These are phyloP conservation scores for Paramecium tetraurelia DNA, from an alignment of 73 alveolate species.

Conservation along the genomic window DNA sequence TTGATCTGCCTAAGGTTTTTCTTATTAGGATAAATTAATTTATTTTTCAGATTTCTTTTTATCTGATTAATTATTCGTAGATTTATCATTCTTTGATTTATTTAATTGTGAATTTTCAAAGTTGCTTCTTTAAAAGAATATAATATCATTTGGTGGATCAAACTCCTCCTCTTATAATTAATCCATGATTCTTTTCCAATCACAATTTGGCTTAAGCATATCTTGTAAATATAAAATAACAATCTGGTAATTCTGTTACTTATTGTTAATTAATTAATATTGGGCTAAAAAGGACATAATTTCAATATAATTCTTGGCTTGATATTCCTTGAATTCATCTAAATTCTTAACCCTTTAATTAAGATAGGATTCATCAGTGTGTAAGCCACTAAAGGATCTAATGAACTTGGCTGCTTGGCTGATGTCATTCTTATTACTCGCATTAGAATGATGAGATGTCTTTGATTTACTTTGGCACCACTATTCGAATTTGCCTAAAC, in stretches of 20 bases:
- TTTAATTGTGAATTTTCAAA: background rate
- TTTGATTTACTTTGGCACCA: background rate
- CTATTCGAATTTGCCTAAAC: conserved; percentile 7
- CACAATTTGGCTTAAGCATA: conserved; percentile 24
- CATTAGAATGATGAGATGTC: background rate
- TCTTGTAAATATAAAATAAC: background rate
- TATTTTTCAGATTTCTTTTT: background rate
- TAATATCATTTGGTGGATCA: conserved; percentile 5
- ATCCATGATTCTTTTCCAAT: conserved; percentile 6
- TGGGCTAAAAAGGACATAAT: background rate
- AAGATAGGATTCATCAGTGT: background rate
- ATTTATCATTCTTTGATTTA: background rate
- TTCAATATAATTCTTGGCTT: background rate
- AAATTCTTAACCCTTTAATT: background rate
- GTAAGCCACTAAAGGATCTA: background rate
- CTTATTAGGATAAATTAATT: background rate
- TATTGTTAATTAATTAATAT: background rate
- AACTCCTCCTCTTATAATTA: conserved; percentile 14
- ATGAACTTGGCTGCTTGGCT: background rate
- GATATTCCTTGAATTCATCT: background rate
- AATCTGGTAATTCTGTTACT: background rate
- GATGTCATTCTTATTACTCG: background rate
- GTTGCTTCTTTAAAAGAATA: background rate
- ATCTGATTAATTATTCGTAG: background rate
- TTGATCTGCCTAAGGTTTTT: background rate